phyloP scores from a whole-genome alignment of 805 yeast species.

The Suhomyces pyralidae region DNA sequence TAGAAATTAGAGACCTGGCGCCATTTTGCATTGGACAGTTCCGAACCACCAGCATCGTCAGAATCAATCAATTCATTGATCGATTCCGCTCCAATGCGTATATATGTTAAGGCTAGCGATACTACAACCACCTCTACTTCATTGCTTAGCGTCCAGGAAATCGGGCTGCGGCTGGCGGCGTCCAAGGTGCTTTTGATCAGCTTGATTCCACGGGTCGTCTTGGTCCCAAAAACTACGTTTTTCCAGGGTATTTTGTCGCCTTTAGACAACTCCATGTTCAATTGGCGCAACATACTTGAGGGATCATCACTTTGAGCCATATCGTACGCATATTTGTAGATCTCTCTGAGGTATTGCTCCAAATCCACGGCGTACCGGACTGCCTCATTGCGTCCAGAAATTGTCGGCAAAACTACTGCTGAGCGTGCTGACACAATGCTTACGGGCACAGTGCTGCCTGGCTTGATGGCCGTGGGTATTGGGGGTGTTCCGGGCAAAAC shows the following conservation, averaged over 20 bases:
- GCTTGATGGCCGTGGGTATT: neutral
- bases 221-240: neutral
- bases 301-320: neutral
- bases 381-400: constrained; percentile 20
- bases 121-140: constrained; percentile 28
- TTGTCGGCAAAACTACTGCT: neutral
- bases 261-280: neutral
- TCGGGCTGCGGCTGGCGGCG: neutral
- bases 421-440: neutral
- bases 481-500: constrained; percentile 1
- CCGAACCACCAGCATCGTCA: constrained; percentile 7
- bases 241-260: neutral
- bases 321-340: constrained; percentile 5
- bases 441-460: neutral
- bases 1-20: constrained; percentile 31
- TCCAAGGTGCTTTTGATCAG: neutral
- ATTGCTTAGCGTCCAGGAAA: constrained; percentile 28
- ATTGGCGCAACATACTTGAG: neutral
- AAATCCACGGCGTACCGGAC: constrained; percentile 29
- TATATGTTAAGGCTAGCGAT: constrained; percentile 27
- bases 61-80: constrained; percentile 34
- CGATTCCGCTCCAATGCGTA: constrained; percentile 33
- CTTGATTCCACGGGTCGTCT: neutral
- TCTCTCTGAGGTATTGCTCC: constrained; percentile 33
- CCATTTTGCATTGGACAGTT: constrained; percentile 18